Evolutionary conservation across 2,329 filamentous ascomycete species (phyloP).

Genomic region (Apiospora pterosperma): DNA sequence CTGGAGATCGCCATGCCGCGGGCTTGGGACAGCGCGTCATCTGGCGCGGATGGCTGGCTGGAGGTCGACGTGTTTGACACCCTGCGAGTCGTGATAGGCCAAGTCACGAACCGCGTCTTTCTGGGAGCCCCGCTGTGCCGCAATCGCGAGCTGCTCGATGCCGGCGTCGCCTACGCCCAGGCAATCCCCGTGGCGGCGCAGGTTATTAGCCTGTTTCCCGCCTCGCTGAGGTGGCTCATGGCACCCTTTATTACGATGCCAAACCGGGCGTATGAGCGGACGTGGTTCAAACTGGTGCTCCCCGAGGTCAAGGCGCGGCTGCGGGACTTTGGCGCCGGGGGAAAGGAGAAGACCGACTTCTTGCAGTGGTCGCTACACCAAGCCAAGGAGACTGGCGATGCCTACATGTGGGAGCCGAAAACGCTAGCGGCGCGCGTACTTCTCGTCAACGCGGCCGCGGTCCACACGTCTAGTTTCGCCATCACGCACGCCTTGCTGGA

Average conservation of each 20-base stretch:
- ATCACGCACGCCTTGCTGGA: conserved; percentile 35
- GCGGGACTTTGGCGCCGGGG: not conserved
- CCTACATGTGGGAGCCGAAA: conserved; percentile 11
- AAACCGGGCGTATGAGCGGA: conserved; percentile 14
- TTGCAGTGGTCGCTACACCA: conserved; percentile 18
- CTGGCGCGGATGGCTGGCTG: not conserved
- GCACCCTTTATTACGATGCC: conserved; percentile 16
- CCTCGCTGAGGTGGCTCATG: conserved; percentile 13
- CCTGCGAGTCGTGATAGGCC: conserved; percentile 6
- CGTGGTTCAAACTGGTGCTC: conserved; percentile 13
- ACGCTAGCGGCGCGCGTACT: conserved; percentile 27
- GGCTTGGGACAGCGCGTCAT: not conserved
- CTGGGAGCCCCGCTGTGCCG: conserved; percentile 19
- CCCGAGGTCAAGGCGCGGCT: conserved; percentile 18
- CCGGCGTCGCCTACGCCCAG: conserved; percentile 15
- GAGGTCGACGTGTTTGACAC: conserved; percentile 10
- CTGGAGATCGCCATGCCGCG: not conserved
- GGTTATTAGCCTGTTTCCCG: conserved; percentile 15
- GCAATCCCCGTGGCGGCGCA: conserved; percentile 14
- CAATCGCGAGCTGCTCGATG: conserved; percentile 14
- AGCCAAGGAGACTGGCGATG: conserved; percentile 14
- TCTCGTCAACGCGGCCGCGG: conserved; percentile 33
- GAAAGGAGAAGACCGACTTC: conserved; percentile 15
- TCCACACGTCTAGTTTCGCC: conserved; percentile 34
- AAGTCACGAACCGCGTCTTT: conserved; percentile 16